These are phyloP conservation scores for Ophidiomyces ophidiicola DNA, from an alignment of 2,329 filamentous ascomycete genomes.

Conservation along the genomic window DNA sequence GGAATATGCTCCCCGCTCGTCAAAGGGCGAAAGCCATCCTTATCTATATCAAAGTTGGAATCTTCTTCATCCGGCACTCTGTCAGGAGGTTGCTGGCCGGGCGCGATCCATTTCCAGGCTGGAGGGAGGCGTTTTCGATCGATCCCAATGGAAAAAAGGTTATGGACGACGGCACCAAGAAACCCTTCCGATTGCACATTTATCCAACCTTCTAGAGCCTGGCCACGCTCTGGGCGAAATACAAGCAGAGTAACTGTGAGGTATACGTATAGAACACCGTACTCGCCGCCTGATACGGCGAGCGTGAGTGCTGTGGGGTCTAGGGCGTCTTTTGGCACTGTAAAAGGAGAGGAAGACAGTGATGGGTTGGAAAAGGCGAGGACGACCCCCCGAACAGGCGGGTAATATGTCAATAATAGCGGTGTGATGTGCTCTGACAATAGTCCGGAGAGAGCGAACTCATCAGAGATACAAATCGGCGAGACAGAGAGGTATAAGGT, in stretches of 20 bases:
- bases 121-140: conserved; percentile 61
- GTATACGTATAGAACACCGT: conserved; percentile 76
- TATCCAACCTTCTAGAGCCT: conserved; percentile 65
- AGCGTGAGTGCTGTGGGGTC: conserved; percentile 31
- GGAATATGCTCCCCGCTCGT: conserved; percentile 20
- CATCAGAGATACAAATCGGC: conserved; percentile 42
- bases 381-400: conserved; percentile 46
- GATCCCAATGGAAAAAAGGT: conserved; percentile 83
- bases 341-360: conserved; percentile 31
- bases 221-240: conserved; percentile 62
- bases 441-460: conserved; percentile 44
- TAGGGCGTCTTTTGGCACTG: conserved; percentile 20
- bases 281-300: conserved; percentile 55
- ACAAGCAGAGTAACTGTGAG: conserved; percentile 76
- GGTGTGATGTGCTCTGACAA: conserved; percentile 51
- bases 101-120: conserved; percentile 68
- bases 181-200: conserved; percentile 83
- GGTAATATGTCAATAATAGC: conserved; percentile 51
- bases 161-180: conserved; percentile 77
- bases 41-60: conserved; percentile 26
- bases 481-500: conserved; percentile 57
- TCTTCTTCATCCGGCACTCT: conserved; percentile 15
- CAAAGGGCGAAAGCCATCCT: conserved; percentile 32
- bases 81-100: conserved; percentile 29
- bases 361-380: conserved; percentile 41